Percentiles rank a stretch among this genome's conserved stretches.
Conservation (phyloP, 176 grass and related monocot genomes). For the Calamus simplicifolius region DNA sequence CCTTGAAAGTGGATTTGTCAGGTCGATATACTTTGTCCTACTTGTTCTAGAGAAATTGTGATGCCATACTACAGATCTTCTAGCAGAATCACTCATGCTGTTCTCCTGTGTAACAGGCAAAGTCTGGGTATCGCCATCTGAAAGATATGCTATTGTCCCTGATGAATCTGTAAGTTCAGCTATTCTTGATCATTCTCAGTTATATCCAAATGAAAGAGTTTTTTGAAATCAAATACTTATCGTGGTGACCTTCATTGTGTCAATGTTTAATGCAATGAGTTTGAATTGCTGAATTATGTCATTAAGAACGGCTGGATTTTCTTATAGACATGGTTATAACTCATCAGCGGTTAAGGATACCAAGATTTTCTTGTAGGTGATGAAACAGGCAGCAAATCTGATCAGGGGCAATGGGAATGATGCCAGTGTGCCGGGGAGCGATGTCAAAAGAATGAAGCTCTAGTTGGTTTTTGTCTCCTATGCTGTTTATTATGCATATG, state of each 20-base stretch:
- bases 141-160: slow-evolving; percentile 98
- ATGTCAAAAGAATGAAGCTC: slow-evolving; percentile 80
- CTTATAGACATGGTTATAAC: too few relatives aligned
- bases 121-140: slow-evolving; percentile 83
- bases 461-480: background rate
- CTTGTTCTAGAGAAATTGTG: too few relatives aligned
- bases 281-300: too few relatives aligned
- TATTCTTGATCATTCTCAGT: background rate
- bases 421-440: slow-evolving; percentile 68
- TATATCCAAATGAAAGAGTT: too few relatives aligned
- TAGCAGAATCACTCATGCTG: background rate
- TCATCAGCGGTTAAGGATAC: background rate
- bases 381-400: slow-evolving; percentile 17
- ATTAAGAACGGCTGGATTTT: too few relatives aligned
- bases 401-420: slow-evolving; percentile 54
- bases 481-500: too few relatives aligned
- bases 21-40: slow-evolving; percentile 13
- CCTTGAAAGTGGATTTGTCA: slow-evolving; percentile 46
- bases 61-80: too few relatives aligned
- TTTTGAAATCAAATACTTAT: too few relatives aligned
- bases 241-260: too few relatives aligned
- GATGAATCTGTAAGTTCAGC: slow-evolving; percentile 62
- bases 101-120: slow-evolving; percentile 40
- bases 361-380: slow-evolving; percentile 34
- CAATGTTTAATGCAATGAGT: too few relatives aligned